phyloP scores from a whole-genome alignment of 2,329 filamentous ascomycete species.

The Spiromastix sp. region DNA sequence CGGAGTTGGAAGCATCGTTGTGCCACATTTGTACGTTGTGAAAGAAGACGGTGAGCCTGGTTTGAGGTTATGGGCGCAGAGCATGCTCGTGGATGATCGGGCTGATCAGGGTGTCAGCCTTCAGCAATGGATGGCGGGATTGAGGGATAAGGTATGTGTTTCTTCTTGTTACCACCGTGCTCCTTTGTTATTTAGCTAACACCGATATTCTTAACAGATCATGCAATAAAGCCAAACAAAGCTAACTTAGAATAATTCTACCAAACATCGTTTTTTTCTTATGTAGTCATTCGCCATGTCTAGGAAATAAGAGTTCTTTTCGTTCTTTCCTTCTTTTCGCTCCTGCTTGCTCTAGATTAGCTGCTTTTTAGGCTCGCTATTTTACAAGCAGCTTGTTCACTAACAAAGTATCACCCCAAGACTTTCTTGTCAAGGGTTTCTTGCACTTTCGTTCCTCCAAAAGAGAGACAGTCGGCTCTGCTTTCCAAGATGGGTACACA shows the following conservation, averaged over 20 bases:
- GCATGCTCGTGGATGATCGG: conserved; percentile 84
- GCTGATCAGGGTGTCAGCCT: conserved; percentile 90
- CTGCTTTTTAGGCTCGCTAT: conserved; percentile 2
- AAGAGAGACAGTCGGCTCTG: too few species aligned
- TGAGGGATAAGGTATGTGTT: conserved; percentile 81
- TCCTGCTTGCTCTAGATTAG: neutral
- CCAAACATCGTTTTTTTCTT: neutral
- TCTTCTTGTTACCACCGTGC: neutral
- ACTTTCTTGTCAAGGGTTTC: too few species aligned
- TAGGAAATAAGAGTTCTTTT: conserved; percentile 1
- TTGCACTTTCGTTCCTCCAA: too few species aligned
- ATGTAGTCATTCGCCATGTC: neutral
- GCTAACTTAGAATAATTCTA: neutral
- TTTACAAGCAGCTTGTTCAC: too few species aligned
- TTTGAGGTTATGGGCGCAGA: conserved; percentile 93
- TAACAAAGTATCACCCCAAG: too few species aligned
- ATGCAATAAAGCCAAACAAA: neutral
- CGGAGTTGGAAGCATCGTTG: conserved; percentile 84
- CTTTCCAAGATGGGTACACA: too few species aligned
- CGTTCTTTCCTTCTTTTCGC: neutral
- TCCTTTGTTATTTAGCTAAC: neutral
- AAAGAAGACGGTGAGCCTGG: conserved; percentile 93
- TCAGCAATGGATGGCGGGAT: conserved; percentile 80
- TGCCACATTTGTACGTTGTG: conserved; percentile 86
- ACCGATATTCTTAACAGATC: neutral